Evolutionary conservation across 2,329 filamentous ascomycete genomes (phyloP).

Genomic region (Chaetomium sp.): DNA sequence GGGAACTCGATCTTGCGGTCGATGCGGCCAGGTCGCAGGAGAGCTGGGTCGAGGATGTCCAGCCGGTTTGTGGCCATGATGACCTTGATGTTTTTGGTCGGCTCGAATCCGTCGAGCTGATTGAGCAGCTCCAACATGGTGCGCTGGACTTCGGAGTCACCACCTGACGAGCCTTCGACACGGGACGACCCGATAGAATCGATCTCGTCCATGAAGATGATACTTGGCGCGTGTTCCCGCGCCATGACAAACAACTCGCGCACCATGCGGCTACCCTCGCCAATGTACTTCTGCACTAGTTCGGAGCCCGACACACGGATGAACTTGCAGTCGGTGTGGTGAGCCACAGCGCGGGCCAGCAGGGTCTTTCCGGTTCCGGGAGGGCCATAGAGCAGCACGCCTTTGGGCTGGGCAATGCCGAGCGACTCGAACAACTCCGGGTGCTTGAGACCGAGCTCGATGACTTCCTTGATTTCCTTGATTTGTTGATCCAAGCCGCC

Average conservation of each 20-base stretch:
- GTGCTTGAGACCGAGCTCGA: constrained; percentile 97
- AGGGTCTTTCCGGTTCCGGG: constrained; percentile 97
- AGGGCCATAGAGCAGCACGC: constrained; percentile 92
- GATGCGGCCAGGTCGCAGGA: constrained; percentile 94
- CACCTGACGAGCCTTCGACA: constrained; percentile 91
- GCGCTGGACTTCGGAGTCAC: constrained; percentile 96
- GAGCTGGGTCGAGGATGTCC: constrained; percentile 92
- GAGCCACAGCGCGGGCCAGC: constrained; percentile 89
- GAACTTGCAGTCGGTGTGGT: constrained; percentile 99
- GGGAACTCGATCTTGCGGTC: constrained; percentile 99
- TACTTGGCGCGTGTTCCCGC: constrained; percentile 93
- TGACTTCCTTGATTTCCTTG: constrained; percentile 99
- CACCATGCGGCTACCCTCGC: constrained; percentile 97
- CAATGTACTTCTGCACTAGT: constrained; percentile 98
- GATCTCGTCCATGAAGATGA: constrained; percentile 99
- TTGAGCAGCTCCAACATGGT: constrained; percentile 99
- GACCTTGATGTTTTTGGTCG: constrained; percentile 99
- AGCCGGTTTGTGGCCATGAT: constrained; percentile 99
- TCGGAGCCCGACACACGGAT: constrained; percentile 96
- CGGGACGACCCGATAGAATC: constrained; percentile 97
- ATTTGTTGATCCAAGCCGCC: constrained; percentile 98
- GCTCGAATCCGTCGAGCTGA: constrained; percentile 97
- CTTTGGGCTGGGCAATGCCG: constrained; percentile 97
- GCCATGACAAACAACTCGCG: constrained; percentile 99
- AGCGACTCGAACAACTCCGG: constrained; percentile 99